phyloP scores from a whole-genome alignment of 75 land plant genomes.

The Sequoia sempervirens region DNA sequence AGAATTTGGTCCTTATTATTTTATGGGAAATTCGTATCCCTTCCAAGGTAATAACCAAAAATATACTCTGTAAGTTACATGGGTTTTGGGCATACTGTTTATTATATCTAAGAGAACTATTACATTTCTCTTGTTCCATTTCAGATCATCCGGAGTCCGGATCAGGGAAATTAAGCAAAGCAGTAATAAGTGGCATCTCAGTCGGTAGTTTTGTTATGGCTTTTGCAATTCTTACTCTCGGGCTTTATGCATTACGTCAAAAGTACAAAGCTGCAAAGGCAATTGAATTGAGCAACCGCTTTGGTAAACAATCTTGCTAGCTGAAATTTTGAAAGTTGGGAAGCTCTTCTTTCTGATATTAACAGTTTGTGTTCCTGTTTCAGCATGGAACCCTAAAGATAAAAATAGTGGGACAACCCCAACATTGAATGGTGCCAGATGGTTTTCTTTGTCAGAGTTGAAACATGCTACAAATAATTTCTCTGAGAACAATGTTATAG shows the following conservation, averaged over 20 bases:
- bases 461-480: slow-evolving; percentile 35
- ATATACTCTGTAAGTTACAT: slow-evolving; percentile 18
- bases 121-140: neutral
- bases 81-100: slow-evolving; percentile 43
- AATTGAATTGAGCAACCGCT: slow-evolving; percentile 34
- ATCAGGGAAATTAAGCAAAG: neutral
- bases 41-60: neutral
- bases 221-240: slow-evolving; percentile 23
- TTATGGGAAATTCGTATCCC: slow-evolving; percentile 48
- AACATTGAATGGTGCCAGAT: slow-evolving; percentile 34
- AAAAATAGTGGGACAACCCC: slow-evolving; percentile 11
- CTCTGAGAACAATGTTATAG: slow-evolving; percentile 36
- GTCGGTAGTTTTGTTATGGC: slow-evolving; percentile 31
- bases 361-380: slow-evolving; percentile 28
- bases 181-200: slow-evolving; percentile 45
- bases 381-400: slow-evolving; percentile 43
- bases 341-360: slow-evolving; percentile 39
- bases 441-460: slow-evolving; percentile 36
- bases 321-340: neutral
- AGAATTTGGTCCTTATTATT: slow-evolving; percentile 58
- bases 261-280: slow-evolving; percentile 50
- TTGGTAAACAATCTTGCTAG: slow-evolving; percentile 41
- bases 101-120: slow-evolving; percentile 21
- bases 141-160: neutral
- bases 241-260: slow-evolving; percentile 50